phyloP scores from a whole-genome alignment of 2,329 filamentous ascomycete genomes.

The Nemania sp. region DNA sequence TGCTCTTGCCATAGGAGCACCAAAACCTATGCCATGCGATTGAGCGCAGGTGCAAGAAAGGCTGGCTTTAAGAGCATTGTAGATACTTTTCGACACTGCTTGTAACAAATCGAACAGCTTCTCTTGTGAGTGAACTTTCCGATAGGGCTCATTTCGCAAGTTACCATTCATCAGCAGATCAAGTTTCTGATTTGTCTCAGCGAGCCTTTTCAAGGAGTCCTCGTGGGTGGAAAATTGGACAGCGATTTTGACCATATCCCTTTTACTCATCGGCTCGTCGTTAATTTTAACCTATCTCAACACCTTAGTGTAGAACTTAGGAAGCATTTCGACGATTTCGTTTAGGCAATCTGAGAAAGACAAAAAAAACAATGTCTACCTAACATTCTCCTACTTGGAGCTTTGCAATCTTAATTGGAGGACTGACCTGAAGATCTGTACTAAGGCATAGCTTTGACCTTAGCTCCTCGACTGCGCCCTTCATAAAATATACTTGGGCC shows the following conservation, averaged over 20 bases:
- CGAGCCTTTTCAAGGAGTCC: constrained; percentile 15
- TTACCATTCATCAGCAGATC: constrained; percentile 28
- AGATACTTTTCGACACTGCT: constrained; percentile 29
- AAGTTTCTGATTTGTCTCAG: constrained; percentile 30
- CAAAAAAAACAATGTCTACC: not conserved
- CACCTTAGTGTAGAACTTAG: not conserved
- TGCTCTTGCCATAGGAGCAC: constrained; percentile 13
- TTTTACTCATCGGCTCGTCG: constrained; percentile 8
- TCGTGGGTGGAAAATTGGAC: constrained; percentile 20
- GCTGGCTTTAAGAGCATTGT: constrained; percentile 30
- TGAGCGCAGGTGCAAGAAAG: constrained; percentile 28
- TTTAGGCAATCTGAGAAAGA: not conserved
- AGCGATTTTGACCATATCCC: constrained; percentile 21
- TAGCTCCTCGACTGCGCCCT: constrained; percentile 29
- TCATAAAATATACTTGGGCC: constrained; percentile 29
- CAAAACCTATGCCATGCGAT: constrained; percentile 28
- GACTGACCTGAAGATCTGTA: constrained; percentile 16
- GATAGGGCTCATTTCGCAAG: constrained; percentile 28
- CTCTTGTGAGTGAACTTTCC: constrained; percentile 25
- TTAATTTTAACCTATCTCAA: constrained; percentile 8
- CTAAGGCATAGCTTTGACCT: constrained; percentile 14
- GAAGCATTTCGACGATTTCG: not conserved
- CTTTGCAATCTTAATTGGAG: not conserved
- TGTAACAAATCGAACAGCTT: constrained; percentile 28
- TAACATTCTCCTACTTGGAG: not conserved